Evolutionary conservation across 257 asterid species (phyloP).

Genomic region (Salvia rosmarinus): DNA sequence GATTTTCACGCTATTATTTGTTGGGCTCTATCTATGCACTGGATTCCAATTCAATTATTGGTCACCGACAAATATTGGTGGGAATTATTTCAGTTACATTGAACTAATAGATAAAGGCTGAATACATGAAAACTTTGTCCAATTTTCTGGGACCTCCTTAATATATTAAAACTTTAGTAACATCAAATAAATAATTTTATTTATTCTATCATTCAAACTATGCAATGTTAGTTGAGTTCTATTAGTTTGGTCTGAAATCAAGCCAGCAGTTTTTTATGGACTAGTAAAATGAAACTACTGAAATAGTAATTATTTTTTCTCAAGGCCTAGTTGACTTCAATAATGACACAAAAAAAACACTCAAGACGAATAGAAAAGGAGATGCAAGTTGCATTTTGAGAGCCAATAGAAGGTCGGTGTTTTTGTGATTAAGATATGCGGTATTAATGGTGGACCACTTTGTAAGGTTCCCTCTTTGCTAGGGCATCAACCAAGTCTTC

Average conservation of each 20-base stretch:
- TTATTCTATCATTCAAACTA: neutral
- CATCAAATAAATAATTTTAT: neutral
- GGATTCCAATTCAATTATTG: neutral
- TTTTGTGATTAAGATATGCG: neutral
- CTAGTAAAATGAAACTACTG: too few species aligned
- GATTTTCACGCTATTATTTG: too few species aligned
- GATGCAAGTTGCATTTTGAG: conserved; percentile 25
- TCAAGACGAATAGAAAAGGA: neutral
- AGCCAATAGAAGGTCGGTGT: conserved; percentile 7
- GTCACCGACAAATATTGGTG: neutral
- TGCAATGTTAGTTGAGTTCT: neutral
- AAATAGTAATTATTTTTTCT: neutral
- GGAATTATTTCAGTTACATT: neutral
- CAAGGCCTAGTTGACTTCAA: conserved; percentile 10
- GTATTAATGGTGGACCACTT: conserved; percentile 29
- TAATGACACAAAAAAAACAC: neutral
- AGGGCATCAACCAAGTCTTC: neutral
- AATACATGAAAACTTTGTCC: neutral
- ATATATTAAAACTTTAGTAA: neutral
- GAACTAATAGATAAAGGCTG: neutral
- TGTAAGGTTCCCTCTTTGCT: neutral
- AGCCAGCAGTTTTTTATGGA: too few species aligned
- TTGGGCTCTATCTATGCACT: neutral
- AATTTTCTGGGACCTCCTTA: neutral
- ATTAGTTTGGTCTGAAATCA: too few species aligned